Conservation (phyloP, 176 grass and related monocot genomes). For the Zoysia japonica region DNA sequence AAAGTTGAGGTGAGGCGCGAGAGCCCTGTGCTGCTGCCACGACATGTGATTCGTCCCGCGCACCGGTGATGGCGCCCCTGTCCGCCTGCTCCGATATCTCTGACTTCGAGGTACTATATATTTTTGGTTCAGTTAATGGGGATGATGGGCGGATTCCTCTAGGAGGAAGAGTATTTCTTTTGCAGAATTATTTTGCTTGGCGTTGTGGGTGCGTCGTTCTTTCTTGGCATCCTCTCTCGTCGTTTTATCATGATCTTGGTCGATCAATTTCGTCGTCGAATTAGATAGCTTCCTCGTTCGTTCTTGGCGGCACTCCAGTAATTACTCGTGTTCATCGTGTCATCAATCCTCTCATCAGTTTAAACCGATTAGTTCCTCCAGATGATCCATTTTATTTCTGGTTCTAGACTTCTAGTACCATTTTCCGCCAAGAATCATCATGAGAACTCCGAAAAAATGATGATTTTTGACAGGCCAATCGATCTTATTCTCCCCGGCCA, state of each 20-base stretch:
- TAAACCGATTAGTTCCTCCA: background rate
- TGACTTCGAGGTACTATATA: conserved; percentile 25
- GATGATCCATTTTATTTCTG: background rate
- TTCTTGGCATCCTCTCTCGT: background rate
- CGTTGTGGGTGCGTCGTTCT: background rate
- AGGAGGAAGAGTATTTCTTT: background rate
- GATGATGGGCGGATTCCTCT: background rate
- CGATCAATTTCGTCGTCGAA: background rate
- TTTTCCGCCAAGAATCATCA: background rate
- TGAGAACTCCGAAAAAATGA: background rate
- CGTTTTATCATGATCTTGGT: background rate
- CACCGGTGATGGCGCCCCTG: background rate
- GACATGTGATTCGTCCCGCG: background rate
- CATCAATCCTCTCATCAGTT: background rate
- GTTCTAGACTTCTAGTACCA: background rate
- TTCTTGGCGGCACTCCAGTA: background rate
- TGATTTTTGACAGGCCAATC: background rate
- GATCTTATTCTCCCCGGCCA: background rate
- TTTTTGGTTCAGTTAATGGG: conserved; percentile 12
- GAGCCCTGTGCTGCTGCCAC: background rate
- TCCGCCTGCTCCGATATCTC: background rate
- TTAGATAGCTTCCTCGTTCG: background rate
- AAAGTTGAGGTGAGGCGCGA: background rate
- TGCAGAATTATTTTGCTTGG: background rate
- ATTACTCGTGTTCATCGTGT: background rate